Conservation (phyloP, 257 asterid species). For the Phtheirospermum japonicum region DNA sequence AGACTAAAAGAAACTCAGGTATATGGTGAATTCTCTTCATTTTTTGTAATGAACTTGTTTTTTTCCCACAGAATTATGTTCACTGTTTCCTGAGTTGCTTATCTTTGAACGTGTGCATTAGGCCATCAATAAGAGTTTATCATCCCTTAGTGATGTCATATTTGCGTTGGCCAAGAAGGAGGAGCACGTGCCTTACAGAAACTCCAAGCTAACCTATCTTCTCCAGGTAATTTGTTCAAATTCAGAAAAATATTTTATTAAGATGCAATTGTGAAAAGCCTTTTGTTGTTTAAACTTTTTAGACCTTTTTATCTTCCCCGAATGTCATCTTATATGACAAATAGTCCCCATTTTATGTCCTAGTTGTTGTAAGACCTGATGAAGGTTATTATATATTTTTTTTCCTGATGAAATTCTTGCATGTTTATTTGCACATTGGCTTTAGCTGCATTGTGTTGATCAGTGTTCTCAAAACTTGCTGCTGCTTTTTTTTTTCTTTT, state of each 20-base stretch:
- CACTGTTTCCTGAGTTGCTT: slow-evolving; percentile 5
- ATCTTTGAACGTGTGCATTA: slow-evolving; percentile 24
- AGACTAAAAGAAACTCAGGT: slow-evolving; percentile 97
- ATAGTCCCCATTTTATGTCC: too few species aligned
- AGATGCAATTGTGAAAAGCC: neutral
- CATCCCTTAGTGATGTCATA: slow-evolving; percentile 91
- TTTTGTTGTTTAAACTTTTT: too few species aligned
- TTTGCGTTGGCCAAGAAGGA: slow-evolving; percentile 94
- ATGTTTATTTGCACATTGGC: too few species aligned
- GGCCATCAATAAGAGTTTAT: slow-evolving; percentile 94
- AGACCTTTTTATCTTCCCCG: too few species aligned
- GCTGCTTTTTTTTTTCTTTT: neutral
- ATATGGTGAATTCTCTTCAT: neutral
- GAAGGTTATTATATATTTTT: too few species aligned
- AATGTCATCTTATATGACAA: too few species aligned
- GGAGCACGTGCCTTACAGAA: slow-evolving; percentile 90
- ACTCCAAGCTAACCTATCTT: slow-evolving; percentile 94
- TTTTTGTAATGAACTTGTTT: neutral
- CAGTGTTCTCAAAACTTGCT: slow-evolving; percentile 6
- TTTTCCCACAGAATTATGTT: neutral
- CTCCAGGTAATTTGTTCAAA: slow-evolving; percentile 68
- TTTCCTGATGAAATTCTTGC: too few species aligned
- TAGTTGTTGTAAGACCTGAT: too few species aligned
- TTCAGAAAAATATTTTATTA: neutral
- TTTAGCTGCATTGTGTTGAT: neutral